phyloP scores from a whole-genome alignment of 225 moss, liverwort and hornwort genomes.

The Lunularia cruciata region DNA sequence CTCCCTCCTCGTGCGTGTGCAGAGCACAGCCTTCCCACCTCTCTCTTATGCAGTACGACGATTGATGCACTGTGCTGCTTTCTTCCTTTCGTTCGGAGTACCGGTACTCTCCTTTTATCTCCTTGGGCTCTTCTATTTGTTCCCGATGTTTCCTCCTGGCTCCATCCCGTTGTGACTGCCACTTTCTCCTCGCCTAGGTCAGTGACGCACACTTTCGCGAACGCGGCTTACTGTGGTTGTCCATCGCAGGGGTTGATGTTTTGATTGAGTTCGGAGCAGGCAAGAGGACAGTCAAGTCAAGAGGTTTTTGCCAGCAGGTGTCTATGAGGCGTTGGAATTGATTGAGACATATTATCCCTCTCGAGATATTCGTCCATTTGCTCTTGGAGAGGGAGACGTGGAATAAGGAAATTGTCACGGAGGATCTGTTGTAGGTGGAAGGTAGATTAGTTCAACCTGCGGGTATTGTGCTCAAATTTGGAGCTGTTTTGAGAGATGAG shows the following conservation, averaged over 20 bases:
- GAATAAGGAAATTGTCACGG: too few relatives aligned
- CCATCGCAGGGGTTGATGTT: too few relatives aligned
- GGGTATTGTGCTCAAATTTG: not conserved
- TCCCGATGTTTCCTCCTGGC: not conserved
- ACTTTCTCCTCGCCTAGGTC: conserved; percentile 5
- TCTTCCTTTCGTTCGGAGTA: too few relatives aligned
- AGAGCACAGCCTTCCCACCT: not conserved
- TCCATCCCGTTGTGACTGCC: not conserved
- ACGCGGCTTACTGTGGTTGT: too few relatives aligned
- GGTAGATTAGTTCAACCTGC: not conserved
- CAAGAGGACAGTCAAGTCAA: not conserved
- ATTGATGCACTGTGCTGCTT: not conserved
- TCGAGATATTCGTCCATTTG: not conserved
- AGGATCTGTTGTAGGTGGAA: not conserved
- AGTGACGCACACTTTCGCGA: not conserved
- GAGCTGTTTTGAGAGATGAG: not conserved
- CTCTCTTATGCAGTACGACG: not conserved
- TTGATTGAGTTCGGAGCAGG: not conserved
- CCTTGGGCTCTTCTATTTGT: not conserved
- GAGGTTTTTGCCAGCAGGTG: not conserved
- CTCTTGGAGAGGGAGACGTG: not conserved
- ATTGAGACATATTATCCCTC: too few relatives aligned
- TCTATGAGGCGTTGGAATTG: too few relatives aligned
- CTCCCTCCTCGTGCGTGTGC: not conserved
- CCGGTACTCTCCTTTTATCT: not conserved